Base-by-base conservation (phyloP, 2,329 filamentous ascomycete species). In the Neonectria ditissima region DNA sequence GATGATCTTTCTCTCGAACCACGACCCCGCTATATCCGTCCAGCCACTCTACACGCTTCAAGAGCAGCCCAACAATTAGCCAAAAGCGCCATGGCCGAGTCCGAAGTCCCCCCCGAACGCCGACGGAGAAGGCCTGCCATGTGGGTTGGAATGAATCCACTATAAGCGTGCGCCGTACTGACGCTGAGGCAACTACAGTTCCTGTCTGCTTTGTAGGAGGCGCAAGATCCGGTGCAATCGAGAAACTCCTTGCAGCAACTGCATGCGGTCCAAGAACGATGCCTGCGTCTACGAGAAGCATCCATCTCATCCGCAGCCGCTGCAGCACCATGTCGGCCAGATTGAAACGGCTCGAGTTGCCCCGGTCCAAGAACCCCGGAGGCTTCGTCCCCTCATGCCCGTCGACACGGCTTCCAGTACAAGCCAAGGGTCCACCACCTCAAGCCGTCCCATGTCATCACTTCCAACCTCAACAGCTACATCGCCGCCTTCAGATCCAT, bases 221-320 rank as follows among this genome's bases (percentile, higher is more conserved):
- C 79, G 81, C 53, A 83, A 83, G 64, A 77, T 82, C 16, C 74
- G 77, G n/a, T 83, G 81, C 58, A 77, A 83, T 58, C 75, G 79
- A 32, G 74, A 78, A 24, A 67, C 66, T 4, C 81, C 81, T 0
- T 83, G 81, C 62, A 75, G 72, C 61, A 82, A 82, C 61, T 83
- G 81, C 54, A 59, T 78, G 4, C 75, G 76, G 8, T 78, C 80
- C n/a, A 77, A 73, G 57, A 77, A 64, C 5, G 71, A 69, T 2
- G 66, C 70, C 4, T 82, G 80, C 54, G 59, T 74, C 8, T 81
- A 80, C 54, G 73, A 76, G 4, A 72, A 73, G 20, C 61, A 65
- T 2, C 63, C 45, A n/a, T n/a, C 44, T 47, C 44, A 45, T 18
- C 24, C 54, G 6, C 20, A 8, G 4, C n/a, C 26, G 3, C n/a